Evolutionary conservation across 2,329 filamentous ascomycete genomes (phyloP), one percentile per base, ranked within the genome.

Genomic region (Talaromyces amestolkiae): DNA sequence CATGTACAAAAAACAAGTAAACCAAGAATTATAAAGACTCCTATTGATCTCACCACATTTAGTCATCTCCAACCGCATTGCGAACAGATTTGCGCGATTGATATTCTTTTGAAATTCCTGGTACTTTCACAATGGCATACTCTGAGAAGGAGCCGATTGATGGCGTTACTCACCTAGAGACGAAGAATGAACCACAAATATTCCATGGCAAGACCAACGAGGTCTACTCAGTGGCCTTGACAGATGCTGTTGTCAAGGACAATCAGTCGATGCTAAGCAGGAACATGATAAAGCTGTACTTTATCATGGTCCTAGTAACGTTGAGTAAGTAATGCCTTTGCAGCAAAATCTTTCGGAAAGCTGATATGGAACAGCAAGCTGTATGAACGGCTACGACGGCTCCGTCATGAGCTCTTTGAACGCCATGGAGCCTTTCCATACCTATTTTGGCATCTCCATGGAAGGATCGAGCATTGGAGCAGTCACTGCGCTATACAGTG

Each of bases 381-480:
- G 66, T 24, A 69, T 69, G 66, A 76, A 63, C 24, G 68, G 71
- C 65, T 71, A 68, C 70, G 58, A 71, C 37, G 66, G 66, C 24
- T 66, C 65, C 13, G 69, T 82, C 2, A 79, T 82, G 78, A 77
- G 78, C 11, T 80, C 77, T 10, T 78, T 83, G 54, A 82, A 82
- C 68, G 78, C 77, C 13, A 69, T 82, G 22, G 76, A 76, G 0
- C 78, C 79, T 60, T 82, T 79, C 62, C 80, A 75, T 1, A 59
- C 69, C 4, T 81, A 81, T 65, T 82, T 80, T 61, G 70, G 71
- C 22, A 70, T 80, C 11, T 70, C 77, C 13, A 65, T 67, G 61
- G 69, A 70, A 15, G 80, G 80, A 9, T 77, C 78, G 24, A 61
- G 75, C 17, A 82, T 80, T 0, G 81, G 81, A 13, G 75, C 82